phyloP scores from a whole-genome alignment of 495 filamentous ascomycete genomes.

The Aspergillus affinis region DNA sequence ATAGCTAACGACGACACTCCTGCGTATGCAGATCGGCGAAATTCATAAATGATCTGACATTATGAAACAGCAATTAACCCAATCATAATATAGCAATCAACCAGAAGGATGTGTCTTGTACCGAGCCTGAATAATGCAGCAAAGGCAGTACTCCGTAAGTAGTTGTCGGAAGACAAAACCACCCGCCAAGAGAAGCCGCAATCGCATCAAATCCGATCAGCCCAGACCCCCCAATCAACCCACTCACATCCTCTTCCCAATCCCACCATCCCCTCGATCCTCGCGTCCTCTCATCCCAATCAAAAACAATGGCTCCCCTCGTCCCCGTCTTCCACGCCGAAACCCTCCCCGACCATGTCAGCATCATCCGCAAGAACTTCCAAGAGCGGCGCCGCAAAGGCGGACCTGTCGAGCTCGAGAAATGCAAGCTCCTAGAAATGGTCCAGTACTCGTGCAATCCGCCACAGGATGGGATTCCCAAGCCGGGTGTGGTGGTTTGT shows the following conservation, averaged over 20 bases:
- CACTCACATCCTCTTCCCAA: neutral
- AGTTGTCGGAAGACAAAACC: neutral
- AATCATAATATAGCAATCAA: neutral
- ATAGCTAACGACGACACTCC: constrained; percentile 17
- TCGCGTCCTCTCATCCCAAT: neutral
- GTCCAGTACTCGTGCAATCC: constrained; percentile 78
- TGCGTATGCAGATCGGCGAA: neutral
- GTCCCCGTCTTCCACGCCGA: constrained; percentile 41
- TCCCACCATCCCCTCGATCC: neutral
- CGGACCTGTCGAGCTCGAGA: constrained; percentile 53
- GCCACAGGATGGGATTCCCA: constrained; percentile 52
- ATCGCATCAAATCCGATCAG: neutral
- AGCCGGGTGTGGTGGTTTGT: constrained; percentile 63
- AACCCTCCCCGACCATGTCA: constrained; percentile 42
- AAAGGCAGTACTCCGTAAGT: neutral
- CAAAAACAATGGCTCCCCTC: constrained; percentile 40
- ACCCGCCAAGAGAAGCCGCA: neutral
- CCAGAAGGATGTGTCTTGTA: neutral
- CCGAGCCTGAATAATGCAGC: neutral
- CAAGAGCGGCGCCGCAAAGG: constrained; percentile 46
- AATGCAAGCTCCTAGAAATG: constrained; percentile 74
- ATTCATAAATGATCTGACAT: neutral
- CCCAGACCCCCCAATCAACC: neutral
- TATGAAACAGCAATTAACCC: neutral
- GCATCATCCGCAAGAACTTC: constrained; percentile 41